Conservation (phyloP, 2,329 filamentous ascomycete genomes). For the Colletotrichum tropicicola region DNA sequence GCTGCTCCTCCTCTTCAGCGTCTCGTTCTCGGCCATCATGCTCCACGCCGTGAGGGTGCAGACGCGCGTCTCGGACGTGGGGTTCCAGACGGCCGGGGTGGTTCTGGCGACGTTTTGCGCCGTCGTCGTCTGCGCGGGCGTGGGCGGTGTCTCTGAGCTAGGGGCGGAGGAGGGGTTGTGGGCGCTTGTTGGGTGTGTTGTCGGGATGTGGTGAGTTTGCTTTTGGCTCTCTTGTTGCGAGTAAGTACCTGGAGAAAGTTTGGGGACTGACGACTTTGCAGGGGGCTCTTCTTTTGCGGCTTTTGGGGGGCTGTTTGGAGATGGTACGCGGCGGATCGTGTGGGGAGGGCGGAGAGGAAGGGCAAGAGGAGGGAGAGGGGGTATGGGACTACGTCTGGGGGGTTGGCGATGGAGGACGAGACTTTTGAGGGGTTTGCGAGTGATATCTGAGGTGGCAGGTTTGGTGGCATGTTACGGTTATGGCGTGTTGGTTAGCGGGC, state of each 20-base stretch:
- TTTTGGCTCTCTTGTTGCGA: not conserved
- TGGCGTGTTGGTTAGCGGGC: too few relatives aligned
- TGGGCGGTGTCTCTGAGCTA: not conserved
- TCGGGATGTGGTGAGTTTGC: constrained; percentile 20
- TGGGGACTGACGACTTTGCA: constrained; percentile 3
- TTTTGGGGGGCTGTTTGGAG: constrained; percentile 13
- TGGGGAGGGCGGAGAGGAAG: not conserved
- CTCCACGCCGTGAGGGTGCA: constrained; percentile 3
- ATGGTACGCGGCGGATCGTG: not conserved
- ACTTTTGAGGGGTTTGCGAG: not conserved
- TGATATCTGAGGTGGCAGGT: too few relatives aligned
- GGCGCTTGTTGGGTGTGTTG: not conserved
- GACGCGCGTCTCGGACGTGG: constrained; percentile 2
- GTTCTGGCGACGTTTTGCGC: constrained; percentile 13
- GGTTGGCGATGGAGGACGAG: constrained; percentile 11
- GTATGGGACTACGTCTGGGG: constrained; percentile 21
- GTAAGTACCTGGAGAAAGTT: too few relatives aligned
- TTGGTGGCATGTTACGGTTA: too few relatives aligned
- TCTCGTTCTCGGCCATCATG: constrained; percentile 73
- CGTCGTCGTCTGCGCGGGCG: constrained; percentile 2
- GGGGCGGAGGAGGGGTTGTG: not conserved
- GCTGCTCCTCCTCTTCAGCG: constrained; percentile 77
- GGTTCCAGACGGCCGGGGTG: constrained; percentile 13
- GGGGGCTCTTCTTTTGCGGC: constrained; percentile 21
- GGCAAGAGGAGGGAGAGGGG: constrained; percentile 9